These are phyloP conservation scores for Colletotrichum shisoi DNA, from an alignment of 2,329 filamentous ascomycete species.

Conservation along the genomic window DNA sequence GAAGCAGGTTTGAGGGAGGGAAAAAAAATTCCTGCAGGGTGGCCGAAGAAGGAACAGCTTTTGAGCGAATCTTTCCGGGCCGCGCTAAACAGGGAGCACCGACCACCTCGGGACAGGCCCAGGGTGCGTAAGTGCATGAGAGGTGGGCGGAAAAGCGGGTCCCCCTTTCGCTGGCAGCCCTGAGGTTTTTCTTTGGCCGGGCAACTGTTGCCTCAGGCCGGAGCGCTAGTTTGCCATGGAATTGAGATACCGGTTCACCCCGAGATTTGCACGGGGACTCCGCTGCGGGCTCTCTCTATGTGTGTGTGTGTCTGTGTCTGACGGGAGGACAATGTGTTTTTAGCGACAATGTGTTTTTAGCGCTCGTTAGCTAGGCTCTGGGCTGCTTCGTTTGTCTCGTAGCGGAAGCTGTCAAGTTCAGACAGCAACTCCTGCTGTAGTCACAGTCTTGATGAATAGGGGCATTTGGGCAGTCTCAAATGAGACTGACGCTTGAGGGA, in stretches of 20 bases:
- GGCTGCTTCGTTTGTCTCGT: neutral
- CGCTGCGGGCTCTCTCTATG: slow-evolving; percentile 12
- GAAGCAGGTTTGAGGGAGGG: slow-evolving; percentile 55
- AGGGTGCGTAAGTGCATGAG: slow-evolving; percentile 33
- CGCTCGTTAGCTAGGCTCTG: slow-evolving; percentile 4
- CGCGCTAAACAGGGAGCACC: slow-evolving; percentile 38
- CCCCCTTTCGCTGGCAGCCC: slow-evolving; percentile 18
- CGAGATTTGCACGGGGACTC: slow-evolving; percentile 40
- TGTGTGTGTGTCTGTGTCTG: neutral
- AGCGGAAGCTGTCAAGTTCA: neutral
- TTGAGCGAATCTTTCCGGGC: slow-evolving; percentile 65
- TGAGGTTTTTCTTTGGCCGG: slow-evolving; percentile 26
- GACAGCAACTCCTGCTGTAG: neutral
- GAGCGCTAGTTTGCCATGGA: slow-evolving; percentile 38
- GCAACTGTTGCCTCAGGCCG: slow-evolving; percentile 39
- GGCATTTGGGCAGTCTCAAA: neutral
- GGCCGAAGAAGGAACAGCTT: slow-evolving; percentile 53
- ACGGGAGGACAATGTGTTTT: neutral
- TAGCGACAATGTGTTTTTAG: slow-evolving; percentile 9
- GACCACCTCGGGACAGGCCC: slow-evolving; percentile 34
- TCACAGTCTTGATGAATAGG: slow-evolving; percentile 10
- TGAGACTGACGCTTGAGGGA: neutral
- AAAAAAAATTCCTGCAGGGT: slow-evolving; percentile 63
- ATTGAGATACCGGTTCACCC: slow-evolving; percentile 41
- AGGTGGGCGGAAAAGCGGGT: slow-evolving; percentile 42